A percentile compares a stretch with the other conserved stretches of the same genome.
These are phyloP conservation scores for Aplosporella prunicola DNA, from an alignment of 2,329 filamentous ascomycete species.

Conservation along the genomic window DNA sequence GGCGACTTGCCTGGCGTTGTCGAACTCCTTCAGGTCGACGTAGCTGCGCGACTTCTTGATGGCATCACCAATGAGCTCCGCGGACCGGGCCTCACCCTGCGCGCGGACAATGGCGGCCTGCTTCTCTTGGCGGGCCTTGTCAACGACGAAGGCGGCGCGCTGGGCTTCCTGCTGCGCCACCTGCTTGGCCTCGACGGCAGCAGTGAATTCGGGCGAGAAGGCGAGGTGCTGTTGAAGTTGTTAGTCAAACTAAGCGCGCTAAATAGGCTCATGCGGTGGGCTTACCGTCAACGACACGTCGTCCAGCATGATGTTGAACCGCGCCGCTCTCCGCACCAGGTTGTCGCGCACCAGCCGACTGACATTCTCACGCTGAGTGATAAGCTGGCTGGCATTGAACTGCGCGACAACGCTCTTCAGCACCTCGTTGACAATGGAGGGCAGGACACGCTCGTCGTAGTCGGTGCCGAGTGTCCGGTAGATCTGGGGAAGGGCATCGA, in stretches of 20 bases:
- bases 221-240: constrained; percentile 48
- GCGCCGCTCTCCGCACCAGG: constrained; percentile 76
- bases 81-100: constrained; percentile 96
- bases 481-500: constrained; percentile 88
- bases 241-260: constrained; percentile 7
- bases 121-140: constrained; percentile 99
- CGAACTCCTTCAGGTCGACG: constrained; percentile 93
- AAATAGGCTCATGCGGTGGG: constrained; percentile 17
- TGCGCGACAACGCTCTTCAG: constrained; percentile 97
- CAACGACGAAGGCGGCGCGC: constrained; percentile 91
- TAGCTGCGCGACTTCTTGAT: constrained; percentile 99
- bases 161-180: constrained; percentile 85
- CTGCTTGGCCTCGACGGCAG: constrained; percentile 60
- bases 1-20: constrained; percentile 90
- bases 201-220: constrained; percentile 61
- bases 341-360: constrained; percentile 87
- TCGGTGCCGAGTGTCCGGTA: constrained; percentile 92
- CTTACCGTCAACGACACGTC: constrained; percentile 92
- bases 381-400: constrained; percentile 97
- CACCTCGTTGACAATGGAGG: constrained; percentile 98
- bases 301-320: constrained; percentile 95
- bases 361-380: constrained; percentile 97
- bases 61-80: constrained; percentile 94
- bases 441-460: constrained; percentile 96
- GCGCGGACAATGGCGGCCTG: constrained; percentile 97